Conservation (phyloP, 2,329 filamentous ascomycete species). For the Fusarium scirpi region DNA sequence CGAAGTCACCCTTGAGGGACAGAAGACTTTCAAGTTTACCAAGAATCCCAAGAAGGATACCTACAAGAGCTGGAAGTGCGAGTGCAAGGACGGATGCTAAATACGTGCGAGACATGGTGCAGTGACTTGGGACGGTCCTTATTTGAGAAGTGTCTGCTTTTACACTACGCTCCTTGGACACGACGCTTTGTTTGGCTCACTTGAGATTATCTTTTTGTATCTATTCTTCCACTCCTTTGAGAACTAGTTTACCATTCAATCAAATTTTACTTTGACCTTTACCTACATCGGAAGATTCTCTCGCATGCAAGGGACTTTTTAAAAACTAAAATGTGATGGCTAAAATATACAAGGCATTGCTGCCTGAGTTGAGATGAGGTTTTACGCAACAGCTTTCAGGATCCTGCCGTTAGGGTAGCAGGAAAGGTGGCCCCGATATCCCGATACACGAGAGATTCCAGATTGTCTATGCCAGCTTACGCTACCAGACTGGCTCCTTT, state of each 20-base stretch:
- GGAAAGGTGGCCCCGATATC: background rate
- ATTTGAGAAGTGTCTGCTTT: background rate
- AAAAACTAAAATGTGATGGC: rapidly evolving
- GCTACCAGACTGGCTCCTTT: rapidly evolving
- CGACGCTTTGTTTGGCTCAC: background rate
- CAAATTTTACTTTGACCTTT: background rate
- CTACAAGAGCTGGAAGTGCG: constrained; percentile 16
- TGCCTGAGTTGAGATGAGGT: too few species aligned
- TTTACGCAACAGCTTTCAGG: background rate
- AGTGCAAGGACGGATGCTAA: background rate
- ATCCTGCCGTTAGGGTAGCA: background rate
- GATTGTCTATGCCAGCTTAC: background rate
- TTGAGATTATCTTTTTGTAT: background rate
- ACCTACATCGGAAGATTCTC: background rate
- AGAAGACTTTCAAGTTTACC: too few species aligned
- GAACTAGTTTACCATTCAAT: background rate
- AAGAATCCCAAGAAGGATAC: background rate
- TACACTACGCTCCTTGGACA: background rate
- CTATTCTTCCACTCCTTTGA: background rate
- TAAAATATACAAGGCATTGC: rapidly evolving
- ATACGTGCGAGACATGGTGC: too few species aligned
- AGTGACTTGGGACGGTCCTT: background rate
- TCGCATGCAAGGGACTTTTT: too few species aligned
- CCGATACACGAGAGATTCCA: background rate
- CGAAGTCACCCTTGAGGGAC: background rate